Conservation (phyloP, 2,329 filamentous ascomycete species). For the Alternaria gansuensis region DNA sequence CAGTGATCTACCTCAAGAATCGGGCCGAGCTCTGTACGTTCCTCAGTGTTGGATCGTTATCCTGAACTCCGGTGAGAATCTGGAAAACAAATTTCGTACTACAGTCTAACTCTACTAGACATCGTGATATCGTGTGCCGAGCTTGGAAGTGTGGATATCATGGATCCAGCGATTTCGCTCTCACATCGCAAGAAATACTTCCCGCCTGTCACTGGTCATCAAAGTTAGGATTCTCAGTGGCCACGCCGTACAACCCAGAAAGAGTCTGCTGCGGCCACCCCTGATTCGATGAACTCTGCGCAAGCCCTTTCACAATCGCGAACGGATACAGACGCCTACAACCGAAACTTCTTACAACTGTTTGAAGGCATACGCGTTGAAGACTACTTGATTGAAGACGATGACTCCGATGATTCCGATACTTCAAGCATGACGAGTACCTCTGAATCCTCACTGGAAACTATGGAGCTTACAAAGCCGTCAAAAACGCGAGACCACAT, state of each 20-base stretch:
- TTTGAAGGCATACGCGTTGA: slow-evolving; percentile 1
- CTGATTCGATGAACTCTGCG: too few species aligned
- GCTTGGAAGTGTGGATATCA: neutral
- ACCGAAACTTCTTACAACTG: too few species aligned
- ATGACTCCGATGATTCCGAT: neutral
- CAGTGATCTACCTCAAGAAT: neutral
- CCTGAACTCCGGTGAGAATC: slow-evolving; percentile 13
- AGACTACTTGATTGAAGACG: slow-evolving; percentile 4
- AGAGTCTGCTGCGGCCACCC: too few species aligned
- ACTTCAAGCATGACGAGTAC: neutral
- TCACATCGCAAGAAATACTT: neutral
- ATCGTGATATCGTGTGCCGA: slow-evolving; percentile 7
- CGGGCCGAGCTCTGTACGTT: slow-evolving; percentile 3
- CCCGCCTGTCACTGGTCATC: neutral
- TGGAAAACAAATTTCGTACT: neutral
- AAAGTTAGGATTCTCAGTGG: neutral
- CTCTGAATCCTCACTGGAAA: neutral
- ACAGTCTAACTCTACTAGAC: neutral
- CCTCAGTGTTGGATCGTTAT: slow-evolving; percentile 16
- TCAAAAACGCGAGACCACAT: too few species aligned
- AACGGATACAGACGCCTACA: too few species aligned
- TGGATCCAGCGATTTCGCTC: too few species aligned
- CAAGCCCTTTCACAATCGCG: too few species aligned
- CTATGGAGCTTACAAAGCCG: neutral
- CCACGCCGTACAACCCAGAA: too few species aligned